These are phyloP conservation scores for Casuarina equisetifolia DNA, from an alignment of 306 rosid genomes.

Conservation along the genomic window DNA sequence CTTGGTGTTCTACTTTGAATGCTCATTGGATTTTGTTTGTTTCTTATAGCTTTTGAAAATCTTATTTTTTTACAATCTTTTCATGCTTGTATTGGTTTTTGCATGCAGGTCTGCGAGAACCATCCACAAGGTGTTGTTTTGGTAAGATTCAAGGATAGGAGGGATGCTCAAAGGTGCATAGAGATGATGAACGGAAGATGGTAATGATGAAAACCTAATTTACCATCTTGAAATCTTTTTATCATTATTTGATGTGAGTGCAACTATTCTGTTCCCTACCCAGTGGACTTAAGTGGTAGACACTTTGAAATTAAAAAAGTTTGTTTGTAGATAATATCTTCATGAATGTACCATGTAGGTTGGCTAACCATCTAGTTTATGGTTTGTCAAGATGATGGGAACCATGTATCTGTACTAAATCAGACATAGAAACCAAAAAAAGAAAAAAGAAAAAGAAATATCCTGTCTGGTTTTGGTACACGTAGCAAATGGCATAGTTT, in stretches of 20 bases:
- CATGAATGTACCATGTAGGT: background rate
- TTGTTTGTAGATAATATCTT: background rate
- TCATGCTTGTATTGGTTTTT: slow-evolving; percentile 6
- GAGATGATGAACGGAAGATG: slow-evolving; percentile 96
- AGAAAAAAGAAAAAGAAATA: background rate
- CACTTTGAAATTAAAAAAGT: background rate
- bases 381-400: background rate
- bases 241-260: background rate
- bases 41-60: background rate
- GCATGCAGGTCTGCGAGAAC: slow-evolving; percentile 81
- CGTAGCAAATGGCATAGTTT: background rate
- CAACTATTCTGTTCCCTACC: slow-evolving; percentile 6
- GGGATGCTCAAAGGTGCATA: slow-evolving; percentile 91
- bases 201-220: slow-evolving; percentile 40
- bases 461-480: background rate
- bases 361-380: background rate
- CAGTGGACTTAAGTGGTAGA: background rate
- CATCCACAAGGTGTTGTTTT: slow-evolving; percentile 98
- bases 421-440: background rate
- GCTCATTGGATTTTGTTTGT: background rate
- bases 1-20: background rate
- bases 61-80: slow-evolving; percentile 9
- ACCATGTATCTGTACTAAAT: background rate
- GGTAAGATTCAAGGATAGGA: slow-evolving; percentile 85
- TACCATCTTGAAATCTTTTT: background rate